phyloP scores from a whole-genome alignment of 2,329 filamentous ascomycete species.

The Phyllosticta paracitricarpa region DNA sequence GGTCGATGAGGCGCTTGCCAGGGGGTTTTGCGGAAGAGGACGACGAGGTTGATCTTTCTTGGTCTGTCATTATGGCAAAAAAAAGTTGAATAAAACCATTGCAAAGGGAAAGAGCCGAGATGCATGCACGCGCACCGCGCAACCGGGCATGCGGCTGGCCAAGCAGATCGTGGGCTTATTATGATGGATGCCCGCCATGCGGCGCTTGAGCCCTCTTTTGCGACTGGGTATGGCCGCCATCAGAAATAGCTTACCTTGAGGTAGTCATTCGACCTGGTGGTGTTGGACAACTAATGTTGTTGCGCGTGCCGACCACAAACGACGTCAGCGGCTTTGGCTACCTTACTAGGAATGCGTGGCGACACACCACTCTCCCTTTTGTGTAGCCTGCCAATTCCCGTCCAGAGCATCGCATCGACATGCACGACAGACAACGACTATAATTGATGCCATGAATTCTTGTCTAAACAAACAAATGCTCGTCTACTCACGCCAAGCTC shows the following conservation, averaged over 20 bases:
- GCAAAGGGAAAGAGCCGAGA: not conserved
- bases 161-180: not conserved
- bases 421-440: not conserved
- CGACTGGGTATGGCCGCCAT: not conserved
- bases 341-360: not conserved
- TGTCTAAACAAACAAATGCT: not conserved
- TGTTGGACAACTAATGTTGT: not conserved
- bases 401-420: not conserved
- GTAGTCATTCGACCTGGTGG: not conserved
- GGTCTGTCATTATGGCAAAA: not conserved
- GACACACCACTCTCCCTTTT: not conserved
- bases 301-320: not conserved
- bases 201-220: not conserved
- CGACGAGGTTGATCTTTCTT: not conserved
- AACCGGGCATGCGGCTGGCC: not conserved
- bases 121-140: not conserved
- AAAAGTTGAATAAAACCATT: not conserved
- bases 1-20: constrained; percentile 26
- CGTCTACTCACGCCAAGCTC: not conserved
- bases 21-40: not conserved
- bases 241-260: not conserved
- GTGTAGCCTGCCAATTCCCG: not conserved
- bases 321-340: not conserved
- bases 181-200: not conserved
- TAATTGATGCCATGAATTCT: not conserved